Evolutionary conservation across 2,329 filamentous ascomycete species (phyloP).

Genomic region (Hypoxylon rubiginosum): DNA sequence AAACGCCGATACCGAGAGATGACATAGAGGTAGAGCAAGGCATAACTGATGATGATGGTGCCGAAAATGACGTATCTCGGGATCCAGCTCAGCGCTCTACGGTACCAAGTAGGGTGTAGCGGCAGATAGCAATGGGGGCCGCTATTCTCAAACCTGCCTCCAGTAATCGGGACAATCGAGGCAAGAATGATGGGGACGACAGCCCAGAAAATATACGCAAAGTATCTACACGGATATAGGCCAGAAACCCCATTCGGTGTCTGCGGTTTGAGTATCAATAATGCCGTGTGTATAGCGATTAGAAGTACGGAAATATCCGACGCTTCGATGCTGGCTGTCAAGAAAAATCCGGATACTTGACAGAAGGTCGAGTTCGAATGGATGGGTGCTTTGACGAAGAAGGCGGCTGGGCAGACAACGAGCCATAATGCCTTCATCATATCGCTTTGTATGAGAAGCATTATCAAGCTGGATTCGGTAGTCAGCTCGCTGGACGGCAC

Average conservation of each 20-base stretch:
- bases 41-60: slow-evolving; percentile 74
- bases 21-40: slow-evolving; percentile 79
- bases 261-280: slow-evolving; percentile 76
- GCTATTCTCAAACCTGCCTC: slow-evolving; percentile 47
- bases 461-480: slow-evolving; percentile 70
- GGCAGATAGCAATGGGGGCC: slow-evolving; percentile 74
- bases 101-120: slow-evolving; percentile 75
- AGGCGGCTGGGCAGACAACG: slow-evolving; percentile 73
- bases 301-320: slow-evolving; percentile 79
- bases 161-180: slow-evolving; percentile 50
- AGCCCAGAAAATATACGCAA: slow-evolving; percentile 70
- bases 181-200: slow-evolving; percentile 71
- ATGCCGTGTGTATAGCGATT: slow-evolving; percentile 78
- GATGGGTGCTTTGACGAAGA: slow-evolving; percentile 66
- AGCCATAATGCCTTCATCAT: slow-evolving; percentile 78
- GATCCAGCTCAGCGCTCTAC: slow-evolving; percentile 77
- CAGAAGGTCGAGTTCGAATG: slow-evolving; percentile 69
- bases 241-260: slow-evolving; percentile 67
- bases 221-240: slow-evolving; percentile 75
- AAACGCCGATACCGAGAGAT: slow-evolving; percentile 59
- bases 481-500: slow-evolving; percentile 21
- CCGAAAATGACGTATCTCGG: slow-evolving; percentile 78
- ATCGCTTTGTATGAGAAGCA: slow-evolving; percentile 80
- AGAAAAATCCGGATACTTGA: slow-evolving; percentile 76
- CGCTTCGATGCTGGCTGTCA: slow-evolving; percentile 75